Evolutionary conservation across 139 green algal genomes (phyloP).

Genomic region (Chlamydomonas schloesseri): DNA sequence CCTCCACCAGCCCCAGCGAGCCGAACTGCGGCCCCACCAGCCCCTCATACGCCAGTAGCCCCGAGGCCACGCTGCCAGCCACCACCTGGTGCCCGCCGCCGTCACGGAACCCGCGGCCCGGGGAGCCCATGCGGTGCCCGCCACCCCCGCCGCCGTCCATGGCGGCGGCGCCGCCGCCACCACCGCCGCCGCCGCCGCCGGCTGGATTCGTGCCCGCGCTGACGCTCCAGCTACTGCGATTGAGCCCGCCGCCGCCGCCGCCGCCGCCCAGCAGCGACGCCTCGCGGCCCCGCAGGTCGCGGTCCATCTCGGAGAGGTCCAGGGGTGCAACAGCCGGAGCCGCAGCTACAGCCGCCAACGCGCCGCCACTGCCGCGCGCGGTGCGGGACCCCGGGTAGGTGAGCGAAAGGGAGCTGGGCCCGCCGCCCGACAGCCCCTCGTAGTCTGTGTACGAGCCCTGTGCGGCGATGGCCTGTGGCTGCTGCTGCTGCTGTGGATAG

Average conservation of each 20-base stretch:
- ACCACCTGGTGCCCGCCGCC: neutral
- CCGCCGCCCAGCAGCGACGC: neutral
- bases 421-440: neutral
- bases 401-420: slow-evolving; percentile 10
- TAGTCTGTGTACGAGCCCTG: neutral
- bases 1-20: slow-evolving; percentile 28
- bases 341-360: neutral
- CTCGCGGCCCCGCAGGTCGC: slow-evolving; percentile 3
- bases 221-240: neutral
- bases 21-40: slow-evolving; percentile 15
- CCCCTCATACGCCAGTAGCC: slow-evolving; percentile 21
- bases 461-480: no score
- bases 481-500: no score
- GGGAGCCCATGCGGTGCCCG: neutral
- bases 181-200: neutral
- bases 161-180: no score
- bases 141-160: neutral
- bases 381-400: neutral
- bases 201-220: neutral
- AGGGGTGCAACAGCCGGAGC: no score
- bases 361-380: neutral
- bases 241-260: neutral
- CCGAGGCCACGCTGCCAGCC: slow-evolving; percentile 4
- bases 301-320: slow-evolving; percentile 28
- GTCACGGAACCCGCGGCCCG: neutral